Base-by-base conservation (phyloP, 2,329 filamentous ascomycete genomes). In the Juglanconis oblonga region DNA sequence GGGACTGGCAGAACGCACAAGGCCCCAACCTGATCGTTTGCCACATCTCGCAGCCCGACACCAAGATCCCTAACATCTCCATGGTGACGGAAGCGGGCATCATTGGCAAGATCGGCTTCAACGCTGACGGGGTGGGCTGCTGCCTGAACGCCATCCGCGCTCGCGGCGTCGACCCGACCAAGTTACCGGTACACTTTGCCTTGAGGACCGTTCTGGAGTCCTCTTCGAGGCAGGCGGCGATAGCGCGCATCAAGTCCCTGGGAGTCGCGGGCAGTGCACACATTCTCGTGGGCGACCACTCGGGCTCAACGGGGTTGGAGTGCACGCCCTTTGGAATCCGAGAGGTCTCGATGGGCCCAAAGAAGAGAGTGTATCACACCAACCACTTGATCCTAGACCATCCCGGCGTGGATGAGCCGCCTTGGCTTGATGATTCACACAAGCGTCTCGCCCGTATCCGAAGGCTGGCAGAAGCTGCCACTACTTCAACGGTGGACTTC, bases 101-200 rank as follows among this genome's bases (percentile, higher is more conserved):
- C 29, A 79, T 89, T 38, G 86, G 85, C 13, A 89, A 89, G 70
- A 87, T 89, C 29, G 87, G 87, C 0, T 75, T 88, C 64, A 89
- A 89, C 66, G 74, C 73, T 14, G 67, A 70, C 0, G 84, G 85
- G 0, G 83, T 89, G 0, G 86, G 84, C 0, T 80, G 81, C 0
- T 82, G 81, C 48, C 73, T 88, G 8, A 89, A 89, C 62, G 87
- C 86, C 0, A 85, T 89, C 62, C 77, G 79, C 44, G 83, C 82
- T 3, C 76, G 77, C 2, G 84, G 84, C 1, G 78, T 87, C 52
- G 76, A 85, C 65, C 65, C 71, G 2, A 70, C 71, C 1, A 79
- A 77, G 7, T 65, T 88, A 3, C 86, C 87, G 0, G 80, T 86
- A n/a, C 86, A 89, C 66, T 73, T 89, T 6, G 84, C 82, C 0